Evolutionary conservation across 768 basidiomycete genomes (phyloP).

Genomic region (Podaxis carcinomalis): DNA sequence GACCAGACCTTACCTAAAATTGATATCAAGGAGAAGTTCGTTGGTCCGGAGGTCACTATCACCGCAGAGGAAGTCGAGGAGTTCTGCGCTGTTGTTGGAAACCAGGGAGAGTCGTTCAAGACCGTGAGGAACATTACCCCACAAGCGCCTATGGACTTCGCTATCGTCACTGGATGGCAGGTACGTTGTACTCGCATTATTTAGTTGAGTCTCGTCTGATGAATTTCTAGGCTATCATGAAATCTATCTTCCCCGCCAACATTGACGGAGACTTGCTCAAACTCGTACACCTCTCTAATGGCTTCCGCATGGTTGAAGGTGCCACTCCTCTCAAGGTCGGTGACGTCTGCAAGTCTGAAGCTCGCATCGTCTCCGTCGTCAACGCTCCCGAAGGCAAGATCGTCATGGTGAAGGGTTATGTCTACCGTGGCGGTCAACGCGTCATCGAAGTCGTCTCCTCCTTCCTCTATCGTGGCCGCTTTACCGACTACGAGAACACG

Average conservation of each 20-base stretch:
- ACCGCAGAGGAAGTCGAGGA: slow-evolving; percentile 72
- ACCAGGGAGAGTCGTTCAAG: slow-evolving; percentile 90
- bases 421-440: slow-evolving; percentile 69
- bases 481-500: slow-evolving; percentile 91
- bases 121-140: slow-evolving; percentile 61
- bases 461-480: slow-evolving; percentile 95
- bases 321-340: slow-evolving; percentile 75
- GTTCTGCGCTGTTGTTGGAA: slow-evolving; percentile 92
- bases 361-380: slow-evolving; percentile 82
- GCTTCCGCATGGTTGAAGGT: slow-evolving; percentile 85
- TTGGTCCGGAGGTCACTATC: slow-evolving; percentile 82
- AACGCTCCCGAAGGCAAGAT: slow-evolving; percentile 92
- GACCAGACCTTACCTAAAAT: slow-evolving; percentile 73
- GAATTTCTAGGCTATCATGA: slow-evolving; percentile 86
- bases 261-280: slow-evolving; percentile 95
- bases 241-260: slow-evolving; percentile 87
- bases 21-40: slow-evolving; percentile 76
- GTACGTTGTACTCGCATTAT: slow-evolving; percentile 39
- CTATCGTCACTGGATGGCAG: slow-evolving; percentile 98
- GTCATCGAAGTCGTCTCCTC: slow-evolving; percentile 93
- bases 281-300: slow-evolving; percentile 96
- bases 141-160: slow-evolving; percentile 97
- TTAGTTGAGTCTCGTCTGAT: slow-evolving; percentile 6
- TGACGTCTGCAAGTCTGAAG: slow-evolving; percentile 87
- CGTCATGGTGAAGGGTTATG: slow-evolving; percentile 84